Percentiles rank a stretch among this genome's conserved stretches.
Conservation (phyloP, 2,329 filamentous ascomycete species). For the Leptographium galeiforme region DNA sequence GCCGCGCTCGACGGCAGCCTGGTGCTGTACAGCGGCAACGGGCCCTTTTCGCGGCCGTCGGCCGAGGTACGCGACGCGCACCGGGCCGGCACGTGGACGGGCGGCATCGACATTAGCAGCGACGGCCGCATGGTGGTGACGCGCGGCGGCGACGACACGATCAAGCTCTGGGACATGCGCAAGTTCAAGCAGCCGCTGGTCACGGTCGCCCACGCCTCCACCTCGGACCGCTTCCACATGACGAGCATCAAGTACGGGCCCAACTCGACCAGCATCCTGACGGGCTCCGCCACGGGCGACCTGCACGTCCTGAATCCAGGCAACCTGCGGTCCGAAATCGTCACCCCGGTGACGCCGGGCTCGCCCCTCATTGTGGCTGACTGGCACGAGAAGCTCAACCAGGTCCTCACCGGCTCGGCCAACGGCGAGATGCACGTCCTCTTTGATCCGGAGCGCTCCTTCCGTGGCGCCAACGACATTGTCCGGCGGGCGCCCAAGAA, state of each 20-base stretch:
- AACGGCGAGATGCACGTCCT: conserved; percentile 83
- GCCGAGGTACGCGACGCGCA: conserved; percentile 81
- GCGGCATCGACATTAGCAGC: conserved; percentile 77
- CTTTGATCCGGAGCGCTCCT: conserved; percentile 76
- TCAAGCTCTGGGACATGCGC: conserved; percentile 93
- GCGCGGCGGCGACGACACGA: conserved; percentile 76
- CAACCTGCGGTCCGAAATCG: conserved; percentile 70
- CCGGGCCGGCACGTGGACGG: conserved; percentile 72
- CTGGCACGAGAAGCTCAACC: conserved; percentile 92
- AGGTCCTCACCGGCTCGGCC: conserved; percentile 86
- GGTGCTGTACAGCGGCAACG: conserved; percentile 84
- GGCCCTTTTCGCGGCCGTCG: conserved; percentile 68
- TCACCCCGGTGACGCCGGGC: conserved; percentile 78
- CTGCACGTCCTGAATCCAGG: conserved; percentile 90
- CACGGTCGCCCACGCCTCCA: conserved; percentile 65
- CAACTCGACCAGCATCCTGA: conserved; percentile 70
- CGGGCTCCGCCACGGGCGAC: conserved; percentile 73
- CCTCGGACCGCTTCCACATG: conserved; percentile 69
- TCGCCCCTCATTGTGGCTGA: conserved; percentile 70
- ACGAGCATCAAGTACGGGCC: conserved; percentile 85
- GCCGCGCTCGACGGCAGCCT: conserved; percentile 81
- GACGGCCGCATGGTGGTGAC: conserved; percentile 88
- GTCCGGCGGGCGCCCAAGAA: conserved; percentile 92
- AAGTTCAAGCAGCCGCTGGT: conserved; percentile 89
- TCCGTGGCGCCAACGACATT: conserved; percentile 69